Percentiles rank a stretch among this genome's conserved stretches.
Conservation (phyloP, 106 monocot species). For the Acorus calamus region DNA sequence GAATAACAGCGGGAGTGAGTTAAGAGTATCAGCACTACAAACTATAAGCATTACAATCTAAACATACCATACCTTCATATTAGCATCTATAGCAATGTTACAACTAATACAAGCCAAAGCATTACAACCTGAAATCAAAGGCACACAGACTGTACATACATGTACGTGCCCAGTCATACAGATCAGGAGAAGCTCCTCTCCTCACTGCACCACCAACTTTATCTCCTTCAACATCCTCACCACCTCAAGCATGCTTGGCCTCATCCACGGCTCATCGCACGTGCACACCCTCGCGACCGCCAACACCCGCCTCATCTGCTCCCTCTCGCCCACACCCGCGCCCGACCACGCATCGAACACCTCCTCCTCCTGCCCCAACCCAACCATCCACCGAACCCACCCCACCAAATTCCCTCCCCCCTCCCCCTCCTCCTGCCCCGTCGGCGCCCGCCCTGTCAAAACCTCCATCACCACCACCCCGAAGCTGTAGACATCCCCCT, state of each 20-base stretch:
- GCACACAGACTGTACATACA: too few species aligned
- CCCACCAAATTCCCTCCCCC: conserved; percentile 71
- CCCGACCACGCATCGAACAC: conserved; percentile 50
- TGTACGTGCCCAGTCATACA: too few species aligned
- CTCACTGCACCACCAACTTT: conserved; percentile 15
- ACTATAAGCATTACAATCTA: too few species aligned
- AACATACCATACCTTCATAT: too few species aligned
- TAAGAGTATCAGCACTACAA: too few species aligned
- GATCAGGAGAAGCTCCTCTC: too few species aligned
- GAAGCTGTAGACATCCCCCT: conserved; percentile 93
- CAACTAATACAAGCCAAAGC: too few species aligned
- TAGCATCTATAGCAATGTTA: too few species aligned
- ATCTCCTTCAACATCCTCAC: conserved; percentile 62
- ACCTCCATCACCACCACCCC: conserved; percentile 83
- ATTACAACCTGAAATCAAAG: too few species aligned
- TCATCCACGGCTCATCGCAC: conserved; percentile 64
- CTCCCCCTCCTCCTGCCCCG: conserved; percentile 62
- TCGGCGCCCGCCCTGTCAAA: conserved; percentile 64
- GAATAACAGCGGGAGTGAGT: too few species aligned
- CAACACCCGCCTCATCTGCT: conserved; percentile 67
- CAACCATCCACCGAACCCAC: conserved; percentile 69
- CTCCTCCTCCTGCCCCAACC: conserved; percentile 29
- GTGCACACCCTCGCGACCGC: conserved; percentile 63
- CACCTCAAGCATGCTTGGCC: conserved; percentile 84
- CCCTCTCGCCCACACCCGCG: conserved; percentile 16